Conservation (phyloP, 306 rosid genomes). For the Ceratonia siliqua region DNA sequence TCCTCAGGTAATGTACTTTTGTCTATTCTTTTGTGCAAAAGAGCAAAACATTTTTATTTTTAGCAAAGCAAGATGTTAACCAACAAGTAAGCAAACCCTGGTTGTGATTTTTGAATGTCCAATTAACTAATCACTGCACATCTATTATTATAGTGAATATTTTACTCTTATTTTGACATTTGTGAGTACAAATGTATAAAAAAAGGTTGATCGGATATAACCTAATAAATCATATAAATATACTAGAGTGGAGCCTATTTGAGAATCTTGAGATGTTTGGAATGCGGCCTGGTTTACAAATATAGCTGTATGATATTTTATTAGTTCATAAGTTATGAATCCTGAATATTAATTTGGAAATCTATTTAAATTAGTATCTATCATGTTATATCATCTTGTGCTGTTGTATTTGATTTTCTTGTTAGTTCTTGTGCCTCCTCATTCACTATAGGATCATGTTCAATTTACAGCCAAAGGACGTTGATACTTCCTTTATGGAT, state of each 20-base stretch:
- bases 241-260: neutral
- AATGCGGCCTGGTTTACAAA: neutral
- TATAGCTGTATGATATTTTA: neutral
- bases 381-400: neutral
- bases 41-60: neutral
- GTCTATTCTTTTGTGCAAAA: neutral
- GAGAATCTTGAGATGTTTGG: neutral
- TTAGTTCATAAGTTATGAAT: neutral
- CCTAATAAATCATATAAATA: neutral
- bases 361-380: neutral
- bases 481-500: neutral
- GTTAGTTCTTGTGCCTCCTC: neutral
- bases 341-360: neutral
- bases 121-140: neutral
- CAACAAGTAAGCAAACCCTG: neutral
- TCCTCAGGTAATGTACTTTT: constrained; percentile 71
- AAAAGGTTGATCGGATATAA: neutral
- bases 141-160: neutral
- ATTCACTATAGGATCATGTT: neutral
- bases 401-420: neutral
- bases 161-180: neutral
- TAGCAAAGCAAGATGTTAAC: neutral
- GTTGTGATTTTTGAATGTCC: neutral
- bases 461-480: neutral
- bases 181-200: neutral